Base-by-base conservation (phyloP, 352 stramenopile genomes). In the Thraustochytrium sp. region DNA sequence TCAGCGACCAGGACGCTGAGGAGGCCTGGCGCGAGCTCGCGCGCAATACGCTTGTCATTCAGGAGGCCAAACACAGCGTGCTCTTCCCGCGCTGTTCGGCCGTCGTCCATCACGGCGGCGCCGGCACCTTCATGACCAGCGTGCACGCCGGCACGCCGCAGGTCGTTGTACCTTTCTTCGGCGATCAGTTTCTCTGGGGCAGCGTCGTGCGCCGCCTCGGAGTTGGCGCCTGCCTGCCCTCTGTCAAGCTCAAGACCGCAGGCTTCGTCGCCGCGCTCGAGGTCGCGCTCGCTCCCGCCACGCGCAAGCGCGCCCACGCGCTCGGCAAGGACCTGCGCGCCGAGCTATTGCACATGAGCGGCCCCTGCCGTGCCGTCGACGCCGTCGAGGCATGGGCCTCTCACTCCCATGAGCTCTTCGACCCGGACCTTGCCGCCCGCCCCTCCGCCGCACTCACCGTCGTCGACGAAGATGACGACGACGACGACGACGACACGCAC, bases 181-280 rank as follows among this genome's bases (percentile, higher is more conserved):
- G 68, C 42, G 68, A 80, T 42, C 68, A 80, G 38, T 80, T 80
- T 63, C 51, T 80, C 5, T 80, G 68, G 68, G 68, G 21, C 18
- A 21, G 9, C 16, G 42, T 80, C 9, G 68, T 38, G n/a, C 8
- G 23, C 48, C 48, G 53, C 23, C 18, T 46, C 5, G 42, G 76
- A 26, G 29, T 80, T 75, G 68, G 68, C 21, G 3, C 26, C 18
- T 16, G 36, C 16, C 23, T 80, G 3, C 34, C 48, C 11, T 42
- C 68, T 0, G 34, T 3, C 23, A 48, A 26, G 11, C 11, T 72
- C 26, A 48, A 42, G 23, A 80, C 68, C 16, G 21, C 23, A 16
- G 34, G 44, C 5, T 29, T 80, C 18, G 23, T 64, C 23, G 5
- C 18, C 1, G 68, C 44, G 4, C 11, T 80, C 4, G 1, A 13